These are phyloP conservation scores for Crotalaria pallida DNA, from an alignment of 306 rosid species.

Conservation along the genomic window DNA sequence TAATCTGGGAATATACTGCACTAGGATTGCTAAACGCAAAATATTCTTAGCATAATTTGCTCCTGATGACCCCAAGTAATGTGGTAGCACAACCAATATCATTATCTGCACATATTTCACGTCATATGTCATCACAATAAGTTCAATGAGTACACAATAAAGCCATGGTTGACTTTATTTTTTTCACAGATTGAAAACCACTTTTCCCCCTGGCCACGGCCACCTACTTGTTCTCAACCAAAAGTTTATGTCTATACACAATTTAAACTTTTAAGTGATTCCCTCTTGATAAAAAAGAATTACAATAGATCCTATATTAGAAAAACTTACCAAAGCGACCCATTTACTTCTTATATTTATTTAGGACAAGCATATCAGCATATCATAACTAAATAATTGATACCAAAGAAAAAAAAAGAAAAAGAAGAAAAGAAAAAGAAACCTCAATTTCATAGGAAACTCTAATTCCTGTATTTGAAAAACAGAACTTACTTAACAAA, in stretches of 20 bases:
- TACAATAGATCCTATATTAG: neutral
- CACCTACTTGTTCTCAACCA: neutral
- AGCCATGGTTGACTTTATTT: neutral
- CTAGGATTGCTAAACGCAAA: slow-evolving; percentile 51
- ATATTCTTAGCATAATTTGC: slow-evolving; percentile 76
- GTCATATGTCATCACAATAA: no score
- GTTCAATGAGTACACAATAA: neutral
- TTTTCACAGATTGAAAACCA: neutral
- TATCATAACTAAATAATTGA: neutral
- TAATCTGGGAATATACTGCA: slow-evolving; percentile 69
- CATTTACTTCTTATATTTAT: neutral
- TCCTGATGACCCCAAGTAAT: slow-evolving; percentile 35
- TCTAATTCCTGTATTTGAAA: neutral
- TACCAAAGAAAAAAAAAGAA: neutral
- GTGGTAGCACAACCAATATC: slow-evolving; percentile 43
- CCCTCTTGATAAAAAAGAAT: neutral
- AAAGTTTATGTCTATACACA: neutral
- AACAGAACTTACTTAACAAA: no score
- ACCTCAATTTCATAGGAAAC: neutral
- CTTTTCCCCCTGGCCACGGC: neutral
- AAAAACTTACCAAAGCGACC: neutral
- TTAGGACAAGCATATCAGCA: neutral
- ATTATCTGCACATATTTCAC: slow-evolving; percentile 54
- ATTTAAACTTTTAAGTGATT: neutral
- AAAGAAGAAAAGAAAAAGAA: neutral